Evolutionary conservation across 306 rosid species (phyloP), one percentile per base, ranked within the genome.

Genomic region (Acacia melanoxylon): DNA sequence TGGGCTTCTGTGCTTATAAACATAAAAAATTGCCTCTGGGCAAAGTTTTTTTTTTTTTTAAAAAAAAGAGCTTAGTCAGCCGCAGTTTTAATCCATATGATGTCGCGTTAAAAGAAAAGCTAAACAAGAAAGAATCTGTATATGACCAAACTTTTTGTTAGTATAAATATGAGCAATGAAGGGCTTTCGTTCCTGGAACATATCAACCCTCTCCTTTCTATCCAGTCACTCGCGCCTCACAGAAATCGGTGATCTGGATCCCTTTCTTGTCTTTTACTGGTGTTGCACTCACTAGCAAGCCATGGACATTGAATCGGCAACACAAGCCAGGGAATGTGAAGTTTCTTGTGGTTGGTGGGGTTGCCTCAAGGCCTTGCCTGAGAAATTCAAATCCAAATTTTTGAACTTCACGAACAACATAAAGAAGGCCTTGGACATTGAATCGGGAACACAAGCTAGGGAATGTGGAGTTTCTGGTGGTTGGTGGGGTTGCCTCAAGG

Each of bases 381-480:
- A 45, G 49, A 91, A 79, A 45, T 78, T 58, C 63, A 85, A 75
- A 72, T 58, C 76, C 81, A 88, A 80, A 68, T 44, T 77, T 51
- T 62, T 83, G 40, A 72, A 84, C 9, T 49, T 83, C 22, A 77
- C 83, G 49, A 74, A 58, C 74, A 86, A 69, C 67, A 68, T 72
- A 41, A 86, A 83, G 78, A 74, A 0, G 29, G 68, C 41, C 46
- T 87, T 90, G 94, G 82, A 82, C 80, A 75, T 83, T 72, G 83
- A 85, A 24, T 51, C 81, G 1, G 2, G 56, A 73, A 31, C 72
- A 37, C 82, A 77, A 68, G 78, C 42, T 56, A 80, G 44, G 56
- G 82, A 66, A 45, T 77, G 25, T 3, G 45, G 69, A 37, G 37
- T 62, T 51, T 83, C 80, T 8, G 13, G 35, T 16, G n/a, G 59